Evolutionary conservation across 2,329 filamentous ascomycete species (phyloP), one percentile per base, ranked within the genome.

Genomic region (Neofusicoccum umdonicola): DNA sequence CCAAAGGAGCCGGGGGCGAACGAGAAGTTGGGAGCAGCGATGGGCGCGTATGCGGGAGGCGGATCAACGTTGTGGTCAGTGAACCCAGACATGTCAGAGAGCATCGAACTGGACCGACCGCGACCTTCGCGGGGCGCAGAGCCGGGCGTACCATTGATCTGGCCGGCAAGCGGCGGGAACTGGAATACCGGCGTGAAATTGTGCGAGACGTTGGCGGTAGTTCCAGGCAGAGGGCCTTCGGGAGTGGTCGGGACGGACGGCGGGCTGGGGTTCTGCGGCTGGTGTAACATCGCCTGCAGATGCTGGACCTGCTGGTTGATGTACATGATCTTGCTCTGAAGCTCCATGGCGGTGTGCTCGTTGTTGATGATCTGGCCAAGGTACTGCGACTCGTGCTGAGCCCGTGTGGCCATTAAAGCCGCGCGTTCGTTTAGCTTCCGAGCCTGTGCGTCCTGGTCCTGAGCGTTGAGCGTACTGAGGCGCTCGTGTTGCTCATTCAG

Each of bases 401-500:
- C 69, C 41, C 76, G 72, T 51, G 75, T 72, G 64, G 72, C 72
- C 52, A 73, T 67, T 48, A 80, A 62, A 27, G 79, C 74, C 17
- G 73, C 69, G 37, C 76, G 76, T 65, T 80, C 77, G 62, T 78
- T 76, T 63, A 77, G 71, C 65, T 78, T 76, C 35, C 78, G 75
- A 60, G 78, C 87, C 63, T 86, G 88, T 72, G 88, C 87, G 67
- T 88, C 84, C 19, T 88, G 80, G 1, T 87, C 87, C 56, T 87
- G 84, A 58, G 82, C 83, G 73, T 90, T 90, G 69, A 89, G 89
- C 69, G 89, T 87, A 27, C 84, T 83, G 69, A 93, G 88, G 70
- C 88, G 87, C 64, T 88, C 87, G 69, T 90, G 84, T 75, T 93
- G 90, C 68, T 86, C 88, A 68, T 90, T 87, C 27, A 92, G 86